Base-by-base conservation (phyloP, 495 filamentous ascomycete species). In the Clohesyomyces aquaticus region DNA sequence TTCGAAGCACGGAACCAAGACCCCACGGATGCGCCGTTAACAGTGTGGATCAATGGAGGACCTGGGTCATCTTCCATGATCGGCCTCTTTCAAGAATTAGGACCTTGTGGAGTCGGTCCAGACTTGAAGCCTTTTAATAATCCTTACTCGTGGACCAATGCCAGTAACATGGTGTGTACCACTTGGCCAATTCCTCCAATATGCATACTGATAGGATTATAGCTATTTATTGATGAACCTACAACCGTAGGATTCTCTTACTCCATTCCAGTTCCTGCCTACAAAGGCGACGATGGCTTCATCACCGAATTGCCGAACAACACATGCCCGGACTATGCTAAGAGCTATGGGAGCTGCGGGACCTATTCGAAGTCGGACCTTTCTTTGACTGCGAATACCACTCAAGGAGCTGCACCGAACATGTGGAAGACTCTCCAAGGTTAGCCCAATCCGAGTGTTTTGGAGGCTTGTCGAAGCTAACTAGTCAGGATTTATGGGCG, bases 391-490 rank as follows among this genome's bases (percentile, higher is more conserved):
- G 77, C 85, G n/a, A 90, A 90, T 61, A 88, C 85, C 1, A 89
- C 88, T 0, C 77, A 83, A 55, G 82, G 81, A 26, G 82, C 88
- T 2, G 88, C 85, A 21, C 75, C 77, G 53, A 81, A 83, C n/a
- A 79, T 87, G 54, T 91, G 87, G 84, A 84, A 90, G 66, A 83
- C 89, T 73, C 72, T 90, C 42, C 88, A 91, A 70, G 81, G n/a
- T n/a, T n/a, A n/a, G n/a, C n/a, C n/a, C n/a, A n/a, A n/a, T n/a
- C n/a, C n/a, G n/a, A n/a, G n/a, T n/a, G n/a, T n/a, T n/a, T n/a
- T n/a, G n/a, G n/a, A n/a, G n/a, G n/a, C n/a, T n/a, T n/a, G n/a
- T n/a, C n/a, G n/a, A n/a, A n/a, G n/a, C n/a, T n/a, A n/a, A n/a
- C n/a, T n/a, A n/a, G n/a, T n/a, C n/a, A n/a, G n/a, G 82, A 2